Evolutionary conservation across 2,329 filamentous ascomycete species (phyloP), one percentile per base, ranked within the genome.

Genomic region (Pseudogymnoascus sp.): DNA sequence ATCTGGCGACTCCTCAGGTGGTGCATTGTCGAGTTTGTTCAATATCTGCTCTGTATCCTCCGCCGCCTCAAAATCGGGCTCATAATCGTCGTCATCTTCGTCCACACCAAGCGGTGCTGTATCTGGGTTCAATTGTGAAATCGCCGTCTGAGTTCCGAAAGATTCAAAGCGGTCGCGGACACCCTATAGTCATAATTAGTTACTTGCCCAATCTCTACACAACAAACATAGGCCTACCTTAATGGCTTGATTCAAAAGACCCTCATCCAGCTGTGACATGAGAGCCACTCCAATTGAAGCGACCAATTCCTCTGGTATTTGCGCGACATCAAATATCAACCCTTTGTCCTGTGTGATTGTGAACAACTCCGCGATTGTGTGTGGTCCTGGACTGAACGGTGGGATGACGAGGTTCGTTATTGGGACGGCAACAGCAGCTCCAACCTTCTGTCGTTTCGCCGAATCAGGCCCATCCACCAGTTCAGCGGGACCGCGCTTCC

Each of bases 61-160:
- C 37, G 86, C 84, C 7, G 88, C 83, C 29, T 88, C 85, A 68
- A 91, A 92, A 70, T 95, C 90, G 0, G 93, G 92, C 70, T 97
- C 93, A 71, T 97, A 97, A 69, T 96, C 91, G 67, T 96, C 91
- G 19, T 96, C 92, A 43, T 96, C 92, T 7, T 88, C 86, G 6
- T 89, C 86, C 3, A 90, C 86, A 26, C 83, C 84, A 2, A 87
- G 73, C 1, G 82, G 83, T 12, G 82, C 79, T 2, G 84, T 87
- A 61, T 84, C 82, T 6, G 84, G 78, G 65, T 84, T 83, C 29
- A 84, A 75, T 69, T n/a, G 62, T 58, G 45, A 26, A 43, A 63
- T 41, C 59, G 68, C 65, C 14, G 67, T 63, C 37, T 67, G 65
- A 59, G 67, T 63, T 23, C 63, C 64, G 39, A 72, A 23, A 82